These are phyloP conservation scores for Penicillium vulpinum DNA, from an alignment of 2,329 filamentous ascomycete species.

Conservation along the genomic window DNA sequence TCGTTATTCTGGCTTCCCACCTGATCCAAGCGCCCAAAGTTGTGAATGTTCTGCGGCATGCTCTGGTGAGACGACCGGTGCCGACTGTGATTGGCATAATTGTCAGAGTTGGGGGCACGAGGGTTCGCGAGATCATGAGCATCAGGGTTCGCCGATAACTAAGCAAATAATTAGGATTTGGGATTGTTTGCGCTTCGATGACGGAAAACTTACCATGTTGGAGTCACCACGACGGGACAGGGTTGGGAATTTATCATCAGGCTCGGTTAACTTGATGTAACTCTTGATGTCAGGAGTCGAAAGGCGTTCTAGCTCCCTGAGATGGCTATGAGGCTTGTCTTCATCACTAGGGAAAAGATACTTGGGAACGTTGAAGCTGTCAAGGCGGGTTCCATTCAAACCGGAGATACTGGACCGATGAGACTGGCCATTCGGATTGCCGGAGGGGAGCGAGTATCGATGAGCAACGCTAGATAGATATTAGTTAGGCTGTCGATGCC, in stretches of 20 bases:
- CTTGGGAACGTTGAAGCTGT: conserved; percentile 79
- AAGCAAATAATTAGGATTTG: conserved; percentile 45
- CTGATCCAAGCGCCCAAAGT: conserved; percentile 43
- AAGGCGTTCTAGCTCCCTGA: conserved; percentile 51
- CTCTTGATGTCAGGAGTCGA: conserved; percentile 67
- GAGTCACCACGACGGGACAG: conserved; percentile 51
- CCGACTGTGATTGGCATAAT: conserved; percentile 65
- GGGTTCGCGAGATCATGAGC: conserved; percentile 76
- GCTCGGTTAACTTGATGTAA: conserved; percentile 69
- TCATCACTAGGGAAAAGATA: conserved; percentile 88
- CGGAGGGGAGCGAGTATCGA: conserved; percentile 91
- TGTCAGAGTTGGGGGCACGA: conserved; percentile 65
- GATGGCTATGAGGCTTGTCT: conserved; percentile 47
- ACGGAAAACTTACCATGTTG: conserved; percentile 52
- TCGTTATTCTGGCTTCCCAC: conserved; percentile 34
- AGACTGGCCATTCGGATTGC: conserved; percentile 32
- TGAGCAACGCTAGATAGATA: conserved; percentile 57
- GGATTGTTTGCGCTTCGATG: background rate
- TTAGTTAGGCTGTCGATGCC: conserved; percentile 3
- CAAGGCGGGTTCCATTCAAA: conserved; percentile 55
- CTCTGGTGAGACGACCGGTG: conserved; percentile 66
- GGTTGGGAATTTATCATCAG: conserved; percentile 84
- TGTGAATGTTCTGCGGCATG: conserved; percentile 56
- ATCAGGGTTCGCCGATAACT: conserved; percentile 79
- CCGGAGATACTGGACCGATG: conserved; percentile 32